phyloP scores from a whole-genome alignment of 2,329 filamentous ascomycete species.

The Penicillium sp. region DNA sequence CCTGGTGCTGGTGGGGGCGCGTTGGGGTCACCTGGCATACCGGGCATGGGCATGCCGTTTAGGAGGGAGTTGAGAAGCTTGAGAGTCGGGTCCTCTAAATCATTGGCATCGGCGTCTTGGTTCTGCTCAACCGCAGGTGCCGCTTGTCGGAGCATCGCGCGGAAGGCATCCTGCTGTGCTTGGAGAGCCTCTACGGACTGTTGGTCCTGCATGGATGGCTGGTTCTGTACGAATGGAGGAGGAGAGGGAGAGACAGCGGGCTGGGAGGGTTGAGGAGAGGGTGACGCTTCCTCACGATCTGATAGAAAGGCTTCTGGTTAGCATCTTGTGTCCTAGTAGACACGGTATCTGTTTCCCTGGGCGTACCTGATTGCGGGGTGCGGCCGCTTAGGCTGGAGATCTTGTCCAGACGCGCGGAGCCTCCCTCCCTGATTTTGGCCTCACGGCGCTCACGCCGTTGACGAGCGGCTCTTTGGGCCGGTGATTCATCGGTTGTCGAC shows the following conservation, averaged over 20 bases:
- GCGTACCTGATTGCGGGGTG: conserved; percentile 41
- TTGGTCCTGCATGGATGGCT: conserved; percentile 24
- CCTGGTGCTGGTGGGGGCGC: conserved; percentile 27
- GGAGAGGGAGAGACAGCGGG: conserved; percentile 20
- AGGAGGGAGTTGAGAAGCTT: conserved; percentile 39
- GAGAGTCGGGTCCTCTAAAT: conserved; percentile 37
- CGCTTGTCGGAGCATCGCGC: conserved; percentile 39
- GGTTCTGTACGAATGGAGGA: conserved; percentile 3
- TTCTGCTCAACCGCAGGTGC: conserved; percentile 21
- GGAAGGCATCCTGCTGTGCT: conserved; percentile 44
- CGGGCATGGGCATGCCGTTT: conserved; percentile 26
- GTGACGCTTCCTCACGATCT: conserved; percentile 28
- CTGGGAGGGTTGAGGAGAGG: conserved; percentile 15
- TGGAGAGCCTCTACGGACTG: conserved; percentile 35
- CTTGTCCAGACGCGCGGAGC: conserved; percentile 59
- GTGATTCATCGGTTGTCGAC: conserved; percentile 45
- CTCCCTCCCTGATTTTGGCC: conserved; percentile 61
- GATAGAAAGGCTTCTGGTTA: conserved; percentile 8
- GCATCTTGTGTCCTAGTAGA: not conserved
- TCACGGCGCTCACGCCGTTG: conserved; percentile 63
- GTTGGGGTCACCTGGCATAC: conserved; percentile 10
- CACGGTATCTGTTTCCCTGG: not conserved
- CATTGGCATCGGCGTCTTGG: conserved; percentile 15
- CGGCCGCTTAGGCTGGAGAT: conserved; percentile 62
- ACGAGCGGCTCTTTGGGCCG: conserved; percentile 54